A percentile compares a stretch with the other conserved stretches of the same genome.
Evolutionary conservation across 2,329 filamentous ascomycete genomes (phyloP).

Genomic region (Fonsecaea erecta): DNA sequence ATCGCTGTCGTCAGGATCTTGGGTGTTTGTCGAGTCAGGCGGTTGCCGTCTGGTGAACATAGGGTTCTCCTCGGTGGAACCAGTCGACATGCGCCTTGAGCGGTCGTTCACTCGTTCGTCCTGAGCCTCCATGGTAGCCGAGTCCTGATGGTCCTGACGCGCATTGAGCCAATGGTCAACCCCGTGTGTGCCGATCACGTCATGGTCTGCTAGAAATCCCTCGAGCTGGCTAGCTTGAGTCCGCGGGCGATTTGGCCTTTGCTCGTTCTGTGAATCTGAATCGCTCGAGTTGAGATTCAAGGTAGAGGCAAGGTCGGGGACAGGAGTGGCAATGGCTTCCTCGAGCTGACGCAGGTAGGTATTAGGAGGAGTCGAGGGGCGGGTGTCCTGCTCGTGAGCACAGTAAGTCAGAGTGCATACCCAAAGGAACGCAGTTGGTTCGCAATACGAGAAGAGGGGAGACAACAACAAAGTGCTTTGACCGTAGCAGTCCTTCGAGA

Average conservation of each 20-base stretch:
- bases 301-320: slow-evolving; percentile 57
- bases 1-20: slow-evolving; percentile 25
- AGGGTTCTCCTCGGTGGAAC: neutral
- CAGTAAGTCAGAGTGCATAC: slow-evolving; percentile 29
- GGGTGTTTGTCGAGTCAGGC: neutral
- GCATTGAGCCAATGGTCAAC: too few relatives aligned
- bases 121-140: slow-evolving; percentile 20
- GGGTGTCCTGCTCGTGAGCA: slow-evolving; percentile 38
- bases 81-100: slow-evolving; percentile 16
- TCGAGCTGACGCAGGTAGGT: slow-evolving; percentile 55
- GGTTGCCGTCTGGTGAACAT: neutral
- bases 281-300: slow-evolving; percentile 41
- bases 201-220: too few relatives aligned
- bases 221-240: slow-evolving; percentile 2
- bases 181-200: too few relatives aligned
- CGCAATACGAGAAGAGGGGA: neutral
- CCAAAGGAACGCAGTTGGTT: neutral
- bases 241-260: slow-evolving; percentile 7
- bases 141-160: too few relatives aligned
- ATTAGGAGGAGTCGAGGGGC: slow-evolving; percentile 36
- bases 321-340: slow-evolving; percentile 52
- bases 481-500: neutral
- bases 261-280: neutral
- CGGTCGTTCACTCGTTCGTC: slow-evolving; percentile 4
- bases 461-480: neutral